These are phyloP conservation scores for Endoconidiophora laricicola DNA, from an alignment of 2,329 filamentous ascomycete genomes.

Conservation along the genomic window DNA sequence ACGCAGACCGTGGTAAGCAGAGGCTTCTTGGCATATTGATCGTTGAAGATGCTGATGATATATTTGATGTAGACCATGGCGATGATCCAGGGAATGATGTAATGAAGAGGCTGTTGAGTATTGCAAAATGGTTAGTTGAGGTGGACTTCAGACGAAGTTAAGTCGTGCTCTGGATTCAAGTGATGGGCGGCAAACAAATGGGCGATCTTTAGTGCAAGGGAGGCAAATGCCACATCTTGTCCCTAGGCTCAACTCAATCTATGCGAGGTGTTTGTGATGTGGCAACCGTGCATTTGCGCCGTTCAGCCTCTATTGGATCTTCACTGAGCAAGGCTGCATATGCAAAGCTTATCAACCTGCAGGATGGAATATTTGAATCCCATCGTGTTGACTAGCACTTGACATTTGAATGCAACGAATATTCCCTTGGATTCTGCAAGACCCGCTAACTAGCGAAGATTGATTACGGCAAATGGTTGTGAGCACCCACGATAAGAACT, in stretches of 20 bases:
- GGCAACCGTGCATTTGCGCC: conserved; percentile 21
- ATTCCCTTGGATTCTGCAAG: too few relatives aligned
- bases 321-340: too few relatives aligned
- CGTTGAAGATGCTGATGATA: conserved; percentile 3
- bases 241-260: neutral
- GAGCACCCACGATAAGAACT: too few relatives aligned
- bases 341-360: too few relatives aligned
- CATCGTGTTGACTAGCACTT: too few relatives aligned
- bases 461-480: too few relatives aligned
- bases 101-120: conserved; percentile 8
- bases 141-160: neutral
- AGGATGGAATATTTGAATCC: too few relatives aligned
- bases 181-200: neutral
- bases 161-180: neutral
- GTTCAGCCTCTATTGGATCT: too few relatives aligned
- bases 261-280: conserved; percentile 12
- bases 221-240: neutral
- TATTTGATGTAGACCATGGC: conserved; percentile 7
- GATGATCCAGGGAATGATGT: conserved; percentile 5
- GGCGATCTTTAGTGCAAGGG: neutral
- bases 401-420: too few relatives aligned
- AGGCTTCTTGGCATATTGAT: conserved; percentile 19
- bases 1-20: conserved; percentile 98
- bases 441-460: too few relatives aligned
- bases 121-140: conserved; percentile 31